Conservation (phyloP, 1,139 yeast species). For the Kurtzmaniella quercitrusa region DNA sequence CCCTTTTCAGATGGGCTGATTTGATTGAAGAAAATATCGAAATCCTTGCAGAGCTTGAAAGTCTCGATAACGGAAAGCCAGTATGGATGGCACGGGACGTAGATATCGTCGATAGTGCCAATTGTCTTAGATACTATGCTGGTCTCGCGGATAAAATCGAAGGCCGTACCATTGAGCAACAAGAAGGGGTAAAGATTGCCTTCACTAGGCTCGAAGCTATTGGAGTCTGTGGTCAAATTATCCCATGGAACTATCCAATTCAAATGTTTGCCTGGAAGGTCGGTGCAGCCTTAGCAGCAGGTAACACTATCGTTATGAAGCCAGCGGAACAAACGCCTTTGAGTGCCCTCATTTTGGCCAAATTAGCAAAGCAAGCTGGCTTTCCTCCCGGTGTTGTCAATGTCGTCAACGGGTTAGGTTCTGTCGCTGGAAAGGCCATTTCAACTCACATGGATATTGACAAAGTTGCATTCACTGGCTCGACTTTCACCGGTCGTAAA, state of each 20-base stretch:
- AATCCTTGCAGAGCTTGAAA: conserved; percentile 54
- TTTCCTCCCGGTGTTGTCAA: conserved; percentile 34
- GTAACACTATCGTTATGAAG: conserved; percentile 32
- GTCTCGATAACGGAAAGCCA: conserved; percentile 70
- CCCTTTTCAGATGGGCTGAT: conserved; percentile 52
- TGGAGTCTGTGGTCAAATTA: conserved; percentile 37
- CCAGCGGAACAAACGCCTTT: conserved; percentile 34
- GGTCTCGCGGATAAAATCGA: conserved; percentile 71
- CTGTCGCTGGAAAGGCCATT: conserved; percentile 29
- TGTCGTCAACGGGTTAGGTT: conserved; percentile 30
- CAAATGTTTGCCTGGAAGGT: conserved; percentile 37
- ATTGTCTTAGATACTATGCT: conserved; percentile 58
- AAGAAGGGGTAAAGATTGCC: conserved; percentile 43
- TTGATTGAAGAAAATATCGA: conserved; percentile 50
- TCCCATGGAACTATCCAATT: conserved; percentile 38
- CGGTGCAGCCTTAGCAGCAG: conserved; percentile 32
- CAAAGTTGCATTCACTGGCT: conserved; percentile 36
- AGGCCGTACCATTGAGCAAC: conserved; percentile 57
- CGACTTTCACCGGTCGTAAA: conserved; percentile 31
- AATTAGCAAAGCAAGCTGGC: conserved; percentile 25
- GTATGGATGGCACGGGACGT: conserved; percentile 29
- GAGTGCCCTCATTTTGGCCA: conserved; percentile 28
- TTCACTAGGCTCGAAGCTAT: conserved; percentile 19
- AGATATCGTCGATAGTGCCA: conserved; percentile 51
- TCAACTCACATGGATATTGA: conserved; percentile 27